phyloP scores from a whole-genome alignment of 768 basidiomycete species.

The Flagelloscypha sp. region DNA sequence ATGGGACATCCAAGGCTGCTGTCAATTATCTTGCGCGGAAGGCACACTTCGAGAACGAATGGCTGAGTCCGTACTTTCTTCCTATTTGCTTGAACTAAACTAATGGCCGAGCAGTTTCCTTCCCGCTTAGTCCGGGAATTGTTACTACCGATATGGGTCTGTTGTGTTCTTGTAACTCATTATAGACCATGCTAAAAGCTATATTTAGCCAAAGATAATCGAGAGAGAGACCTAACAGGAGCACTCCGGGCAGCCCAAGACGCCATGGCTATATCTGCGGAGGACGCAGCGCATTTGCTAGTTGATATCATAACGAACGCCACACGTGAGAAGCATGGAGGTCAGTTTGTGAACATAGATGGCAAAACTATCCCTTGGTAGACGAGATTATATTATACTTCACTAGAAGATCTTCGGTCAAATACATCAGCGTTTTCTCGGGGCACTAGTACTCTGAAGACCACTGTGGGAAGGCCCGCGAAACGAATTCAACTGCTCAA shows the following conservation, averaged over 20 bases:
- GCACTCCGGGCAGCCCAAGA: background rate
- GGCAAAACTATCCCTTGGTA: conserved; percentile 3
- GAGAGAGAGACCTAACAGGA: background rate
- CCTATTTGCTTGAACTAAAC: too few species aligned
- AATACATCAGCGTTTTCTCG: too few species aligned
- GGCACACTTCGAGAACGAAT: conserved; percentile 1
- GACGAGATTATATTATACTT: conserved; percentile 10
- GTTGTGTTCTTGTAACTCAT: too few species aligned
- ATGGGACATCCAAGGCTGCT: background rate
- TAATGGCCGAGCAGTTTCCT: too few species aligned
- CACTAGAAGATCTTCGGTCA: too few species aligned
- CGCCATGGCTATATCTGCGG: background rate
- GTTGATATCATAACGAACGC: conserved; percentile 1
- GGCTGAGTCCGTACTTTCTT: background rate
- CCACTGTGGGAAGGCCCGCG: too few species aligned
- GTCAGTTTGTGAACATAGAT: conserved; percentile 3
- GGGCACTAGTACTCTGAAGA: too few species aligned
- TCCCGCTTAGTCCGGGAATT: conserved; percentile 1
- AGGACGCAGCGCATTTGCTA: background rate
- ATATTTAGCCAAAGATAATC: conserved; percentile 1
- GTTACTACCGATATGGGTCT: conserved; percentile 6
- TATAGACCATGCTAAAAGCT: too few species aligned
- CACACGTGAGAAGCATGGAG: conserved; percentile 4
- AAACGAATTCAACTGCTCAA: too few species aligned
- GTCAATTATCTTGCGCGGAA: background rate